Conservation (phyloP, 768 basidiomycete genomes). For the Naganishia vaughanmartiniae region DNA sequence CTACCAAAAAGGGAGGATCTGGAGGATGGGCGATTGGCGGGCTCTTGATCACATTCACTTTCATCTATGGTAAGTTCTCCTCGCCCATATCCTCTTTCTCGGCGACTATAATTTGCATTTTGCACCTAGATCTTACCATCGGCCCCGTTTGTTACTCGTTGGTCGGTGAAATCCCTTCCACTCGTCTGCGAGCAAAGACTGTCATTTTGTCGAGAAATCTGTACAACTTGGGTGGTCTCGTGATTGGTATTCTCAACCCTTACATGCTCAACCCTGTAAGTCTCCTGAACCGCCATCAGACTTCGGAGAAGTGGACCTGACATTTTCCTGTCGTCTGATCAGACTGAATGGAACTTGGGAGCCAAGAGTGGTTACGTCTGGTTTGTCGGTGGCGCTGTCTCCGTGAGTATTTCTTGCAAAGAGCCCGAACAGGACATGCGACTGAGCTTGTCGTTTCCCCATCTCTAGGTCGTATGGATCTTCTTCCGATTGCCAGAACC, state of each 20-base stretch:
- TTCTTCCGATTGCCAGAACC: slow-evolving; percentile 50
- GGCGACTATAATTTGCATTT: not conserved
- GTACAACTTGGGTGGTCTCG: slow-evolving; percentile 38
- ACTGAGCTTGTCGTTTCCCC: not conserved
- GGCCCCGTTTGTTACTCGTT: slow-evolving; percentile 43
- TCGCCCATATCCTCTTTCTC: slow-evolving; percentile 27
- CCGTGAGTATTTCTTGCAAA: slow-evolving; percentile 11
- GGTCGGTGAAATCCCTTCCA: slow-evolving; percentile 40
- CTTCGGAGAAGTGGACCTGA: slow-evolving; percentile 19
- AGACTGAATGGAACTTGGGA: slow-evolving; percentile 35
- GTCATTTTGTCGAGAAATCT: slow-evolving; percentile 38
- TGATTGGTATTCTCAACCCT: slow-evolving; percentile 36
- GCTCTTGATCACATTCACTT: slow-evolving; percentile 38
- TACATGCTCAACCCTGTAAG: slow-evolving; percentile 43
- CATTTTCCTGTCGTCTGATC: slow-evolving; percentile 10
- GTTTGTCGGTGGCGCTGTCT: slow-evolving; percentile 17
- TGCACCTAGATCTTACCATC: slow-evolving; percentile 35
- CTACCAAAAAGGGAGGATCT: slow-evolving; percentile 17
- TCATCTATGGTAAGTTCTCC: slow-evolving; percentile 30
- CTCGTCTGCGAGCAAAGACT: slow-evolving; percentile 45
- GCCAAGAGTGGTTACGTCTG: slow-evolving; percentile 32
- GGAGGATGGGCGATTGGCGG: slow-evolving; percentile 33
- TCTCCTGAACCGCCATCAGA: no score
- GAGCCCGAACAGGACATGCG: not conserved
- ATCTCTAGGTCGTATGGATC: slow-evolving; percentile 1